Conservation (phyloP, 1,284 basidiomycete genomes). For the Tylopilus sp. region DNA sequence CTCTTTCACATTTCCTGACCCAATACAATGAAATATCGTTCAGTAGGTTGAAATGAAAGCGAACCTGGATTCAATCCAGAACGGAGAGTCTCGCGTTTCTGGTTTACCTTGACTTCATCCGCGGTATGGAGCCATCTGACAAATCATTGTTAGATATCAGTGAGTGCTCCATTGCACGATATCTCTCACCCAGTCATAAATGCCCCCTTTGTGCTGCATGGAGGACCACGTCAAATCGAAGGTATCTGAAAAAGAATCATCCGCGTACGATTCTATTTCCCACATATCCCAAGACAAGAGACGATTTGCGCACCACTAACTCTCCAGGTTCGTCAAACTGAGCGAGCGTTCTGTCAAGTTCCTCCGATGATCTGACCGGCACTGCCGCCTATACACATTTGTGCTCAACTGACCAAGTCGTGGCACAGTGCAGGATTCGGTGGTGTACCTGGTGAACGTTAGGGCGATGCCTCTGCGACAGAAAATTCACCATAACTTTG, state of each 20-base stretch:
- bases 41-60: background rate
- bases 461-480: background rate
- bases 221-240: slow-evolving; percentile 3
- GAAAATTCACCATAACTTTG: slow-evolving; percentile 63
- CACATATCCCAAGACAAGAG: slow-evolving; percentile 68
- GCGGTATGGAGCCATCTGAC: slow-evolving; percentile 77
- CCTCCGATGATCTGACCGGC: slow-evolving; percentile 69
- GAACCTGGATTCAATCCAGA: slow-evolving; percentile 76
- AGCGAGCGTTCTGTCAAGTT: slow-evolving; percentile 56
- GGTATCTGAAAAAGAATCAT: no score
- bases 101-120: slow-evolving; percentile 72
- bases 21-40: slow-evolving; percentile 1
- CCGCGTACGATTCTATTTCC: slow-evolving; percentile 71
- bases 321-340: slow-evolving; percentile 76
- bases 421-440: slow-evolving; percentile 54
- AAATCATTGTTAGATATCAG: slow-evolving; percentile 38
- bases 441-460: slow-evolving; percentile 25
- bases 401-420: slow-evolving; percentile 46
- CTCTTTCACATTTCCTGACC: slow-evolving; percentile 70
- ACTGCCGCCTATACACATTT: slow-evolving; percentile 64
- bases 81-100: slow-evolving; percentile 70
- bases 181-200: slow-evolving; percentile 59
- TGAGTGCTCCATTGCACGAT: background rate
- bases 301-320: slow-evolving; percentile 68
- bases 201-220: slow-evolving; percentile 61